phyloP scores from a whole-genome alignment of 768 basidiomycete species.

The Amyloporia xantha region DNA sequence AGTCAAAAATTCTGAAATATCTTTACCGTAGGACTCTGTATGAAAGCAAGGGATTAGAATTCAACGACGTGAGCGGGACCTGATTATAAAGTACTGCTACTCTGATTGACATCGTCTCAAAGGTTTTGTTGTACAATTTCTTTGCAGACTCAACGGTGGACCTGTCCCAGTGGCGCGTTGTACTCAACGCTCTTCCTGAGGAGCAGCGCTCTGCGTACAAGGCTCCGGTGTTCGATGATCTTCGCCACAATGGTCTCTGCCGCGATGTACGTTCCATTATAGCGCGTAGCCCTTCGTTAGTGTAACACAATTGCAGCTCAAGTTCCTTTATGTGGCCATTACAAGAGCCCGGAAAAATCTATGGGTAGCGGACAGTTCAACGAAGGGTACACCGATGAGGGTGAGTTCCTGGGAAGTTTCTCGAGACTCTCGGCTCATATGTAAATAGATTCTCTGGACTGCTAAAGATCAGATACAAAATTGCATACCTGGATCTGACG shows the following conservation, averaged over 20 bases:
- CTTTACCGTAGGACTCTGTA: conserved; percentile 38
- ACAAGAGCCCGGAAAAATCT: conserved; percentile 64
- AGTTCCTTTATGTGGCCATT: conserved; percentile 63
- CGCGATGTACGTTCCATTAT: conserved; percentile 42
- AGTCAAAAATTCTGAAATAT: not conserved
- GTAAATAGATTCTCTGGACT: conserved; percentile 48
- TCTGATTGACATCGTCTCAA: too few relatives aligned
- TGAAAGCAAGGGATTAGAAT: conserved; percentile 63
- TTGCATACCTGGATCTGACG: conserved; percentile 40
- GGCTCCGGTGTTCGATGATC: conserved; percentile 43
- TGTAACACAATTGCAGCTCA: conserved; percentile 44
- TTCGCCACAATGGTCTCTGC: conserved; percentile 49
- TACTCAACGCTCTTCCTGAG: conserved; percentile 38
- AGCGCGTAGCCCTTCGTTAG: too few relatives aligned
- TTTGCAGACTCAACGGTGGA: conserved; percentile 57
- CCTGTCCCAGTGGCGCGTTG: conserved; percentile 50
- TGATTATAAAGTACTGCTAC: not conserved
- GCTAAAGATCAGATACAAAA: conserved; percentile 38
- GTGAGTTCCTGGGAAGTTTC: too few relatives aligned
- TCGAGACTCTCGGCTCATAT: too few relatives aligned
- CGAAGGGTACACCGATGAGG: conserved; percentile 49
- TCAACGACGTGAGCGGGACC: conserved; percentile 43
- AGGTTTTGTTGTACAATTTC: conserved; percentile 74
- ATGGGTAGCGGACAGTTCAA: conserved; percentile 62
- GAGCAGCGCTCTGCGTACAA: conserved; percentile 10